Conservation (phyloP, 495 filamentous ascomycete species). For the Tuber umbilicatum region DNA sequence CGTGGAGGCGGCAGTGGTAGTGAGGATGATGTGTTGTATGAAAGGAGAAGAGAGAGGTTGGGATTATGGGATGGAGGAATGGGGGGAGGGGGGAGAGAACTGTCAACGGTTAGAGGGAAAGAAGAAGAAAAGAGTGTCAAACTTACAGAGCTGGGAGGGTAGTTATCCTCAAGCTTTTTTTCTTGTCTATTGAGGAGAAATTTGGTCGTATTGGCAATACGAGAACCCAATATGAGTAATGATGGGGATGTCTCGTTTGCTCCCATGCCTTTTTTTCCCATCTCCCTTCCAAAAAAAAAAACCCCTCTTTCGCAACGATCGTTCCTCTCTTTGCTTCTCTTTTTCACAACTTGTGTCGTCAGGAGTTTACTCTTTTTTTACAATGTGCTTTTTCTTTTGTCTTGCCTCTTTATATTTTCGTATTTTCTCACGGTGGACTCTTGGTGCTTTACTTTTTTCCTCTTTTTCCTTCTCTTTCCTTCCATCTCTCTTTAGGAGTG, state of each 20-base stretch:
- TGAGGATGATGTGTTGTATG: background rate
- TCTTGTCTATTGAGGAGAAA: background rate
- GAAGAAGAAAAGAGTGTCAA: background rate
- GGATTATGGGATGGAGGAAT: background rate
- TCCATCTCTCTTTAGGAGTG: slow-evolving; percentile 20
- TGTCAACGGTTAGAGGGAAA: background rate
- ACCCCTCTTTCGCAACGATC: background rate
- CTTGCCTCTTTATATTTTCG: slow-evolving; percentile 6
- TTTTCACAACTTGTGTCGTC: no score
- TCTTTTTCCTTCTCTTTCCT: slow-evolving; percentile 24
- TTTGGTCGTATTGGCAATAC: background rate
- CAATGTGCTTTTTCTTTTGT: slow-evolving; percentile 14
- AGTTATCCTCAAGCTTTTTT: background rate
- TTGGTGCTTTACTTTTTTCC: slow-evolving; percentile 12
- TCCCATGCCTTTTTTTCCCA: slow-evolving; percentile 16
- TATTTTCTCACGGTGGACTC: background rate
- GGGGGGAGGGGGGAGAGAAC: background rate
- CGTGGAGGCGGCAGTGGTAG: background rate
- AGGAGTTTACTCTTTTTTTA: background rate
- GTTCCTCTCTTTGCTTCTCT: background rate
- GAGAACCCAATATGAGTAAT: slow-evolving; percentile 19
- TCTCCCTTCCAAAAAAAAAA: background rate
- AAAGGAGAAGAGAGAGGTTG: slow-evolving; percentile 4
- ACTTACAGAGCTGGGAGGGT: background rate
- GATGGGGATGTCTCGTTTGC: slow-evolving; percentile 21